A percentile compares a stretch with the other conserved stretches of the same genome.
phyloP scores from a whole-genome alignment of 495 filamentous ascomycete genomes.

The Penicillium arizonense region DNA sequence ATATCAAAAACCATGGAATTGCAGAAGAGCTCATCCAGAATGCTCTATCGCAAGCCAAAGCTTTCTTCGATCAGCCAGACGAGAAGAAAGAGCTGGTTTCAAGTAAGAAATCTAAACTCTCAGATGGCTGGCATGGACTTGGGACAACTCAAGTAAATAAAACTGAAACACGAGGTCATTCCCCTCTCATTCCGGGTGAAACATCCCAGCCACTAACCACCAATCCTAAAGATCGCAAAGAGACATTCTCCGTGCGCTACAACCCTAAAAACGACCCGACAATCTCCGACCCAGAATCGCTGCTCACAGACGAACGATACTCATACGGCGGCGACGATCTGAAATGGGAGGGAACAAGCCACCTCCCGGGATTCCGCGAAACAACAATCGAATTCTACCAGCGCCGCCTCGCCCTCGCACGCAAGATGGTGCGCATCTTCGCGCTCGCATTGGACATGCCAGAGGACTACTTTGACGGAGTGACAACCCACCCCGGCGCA shows the following conservation, averaged over 20 bases:
- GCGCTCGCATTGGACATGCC: constrained; percentile 47
- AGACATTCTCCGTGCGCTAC: constrained; percentile 46
- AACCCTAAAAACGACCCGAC: constrained; percentile 45
- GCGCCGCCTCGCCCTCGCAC: constrained; percentile 42
- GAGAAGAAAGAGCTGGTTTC: constrained; percentile 38
- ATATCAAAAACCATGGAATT: constrained; percentile 55
- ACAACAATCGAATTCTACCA: constrained; percentile 47
- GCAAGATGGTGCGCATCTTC: constrained; percentile 48
- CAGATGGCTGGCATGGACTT: constrained; percentile 31
- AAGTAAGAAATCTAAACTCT: constrained; percentile 17
- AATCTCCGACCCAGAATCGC: constrained; percentile 26
- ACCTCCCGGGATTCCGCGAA: constrained; percentile 48
- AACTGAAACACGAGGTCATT: constrained; percentile 24
- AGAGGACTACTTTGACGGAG: constrained; percentile 51
- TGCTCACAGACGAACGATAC: constrained; percentile 32
- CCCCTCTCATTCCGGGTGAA: not conserved
- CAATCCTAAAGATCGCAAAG: constrained; percentile 28
- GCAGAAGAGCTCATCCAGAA: constrained; percentile 39
- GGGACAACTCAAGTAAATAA: constrained; percentile 28
- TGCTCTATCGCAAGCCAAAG: constrained; percentile 33
- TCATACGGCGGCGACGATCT: constrained; percentile 43
- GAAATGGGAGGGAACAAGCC: constrained; percentile 46
- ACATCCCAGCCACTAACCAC: not conserved
- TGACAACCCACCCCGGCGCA: constrained; percentile 49
- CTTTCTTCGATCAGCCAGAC: constrained; percentile 45